Base-by-base conservation (phyloP, 2,329 filamentous ascomycete genomes). In the Coniochaeta sp. region DNA sequence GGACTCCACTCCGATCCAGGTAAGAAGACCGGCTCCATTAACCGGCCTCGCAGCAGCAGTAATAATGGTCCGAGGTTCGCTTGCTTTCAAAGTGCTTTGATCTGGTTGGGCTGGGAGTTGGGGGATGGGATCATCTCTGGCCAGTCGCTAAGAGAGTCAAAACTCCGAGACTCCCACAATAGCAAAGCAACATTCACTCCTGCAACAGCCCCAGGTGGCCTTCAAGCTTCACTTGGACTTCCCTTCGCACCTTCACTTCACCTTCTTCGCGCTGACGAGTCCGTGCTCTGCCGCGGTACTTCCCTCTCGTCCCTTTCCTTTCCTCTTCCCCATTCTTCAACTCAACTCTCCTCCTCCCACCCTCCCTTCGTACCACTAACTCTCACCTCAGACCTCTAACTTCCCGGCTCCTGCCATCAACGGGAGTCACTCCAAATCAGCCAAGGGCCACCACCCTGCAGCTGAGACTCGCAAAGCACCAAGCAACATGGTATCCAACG, bases 401-500 rank as follows among this genome's bases (percentile, higher is more conserved):
- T 26, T 30, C 26, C 17, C 47, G 26, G 47, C 10, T n/a, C 47
- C 26, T 52, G 47, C 47, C 47, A 12, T 52, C 47, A 52, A 52
- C 47, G 47, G 47, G 12, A 26, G 47, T 52, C 47, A 52, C 16
- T n/a, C 12, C 22, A 52, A n/a, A 28, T 30, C 47, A 16, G 14
- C 26, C 47, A 52, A 52, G 24, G 24, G 42, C 12, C 19, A 47
- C 12, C 42, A 26, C 22, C 9, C 38, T 4, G 3, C 16, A n/a
- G 16, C 16, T 40, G 38, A 40, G n/a, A 40, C 5, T 10, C 38
- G 7, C 19, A 47, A 12, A 52, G 2, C 8, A 28, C 47, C 22
- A n/a, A 40, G 38, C 54, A 32, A 40, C 26, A 57, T 57, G 65
- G 62, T 65, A 38, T 63, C 66, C 17, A 63, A 68, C 58, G 63